A percentile compares a stretch with the other conserved stretches of the same genome.
Conservation (phyloP, 164 flowering plant species). For the Chimonanthus salicifolius region DNA sequence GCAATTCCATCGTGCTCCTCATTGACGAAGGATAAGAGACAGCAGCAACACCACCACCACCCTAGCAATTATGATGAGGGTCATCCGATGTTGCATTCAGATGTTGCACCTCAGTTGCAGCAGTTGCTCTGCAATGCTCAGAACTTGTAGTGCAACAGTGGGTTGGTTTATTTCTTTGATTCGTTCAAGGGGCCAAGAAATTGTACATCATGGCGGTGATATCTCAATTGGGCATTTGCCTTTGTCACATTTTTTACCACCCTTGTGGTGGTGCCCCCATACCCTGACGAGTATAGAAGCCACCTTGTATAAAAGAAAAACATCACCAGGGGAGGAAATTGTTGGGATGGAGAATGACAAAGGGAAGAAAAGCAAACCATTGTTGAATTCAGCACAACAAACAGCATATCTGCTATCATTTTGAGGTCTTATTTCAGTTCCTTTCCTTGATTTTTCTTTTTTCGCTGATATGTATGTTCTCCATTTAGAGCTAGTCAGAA, state of each 20-base stretch:
- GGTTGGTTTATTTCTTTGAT: not conserved
- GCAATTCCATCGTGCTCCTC: conserved; percentile 25
- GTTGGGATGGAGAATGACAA: no score
- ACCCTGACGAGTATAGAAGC: not conserved
- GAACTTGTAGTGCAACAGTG: not conserved
- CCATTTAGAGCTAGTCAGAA: no score
- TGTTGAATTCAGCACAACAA: no score
- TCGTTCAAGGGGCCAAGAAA: not conserved
- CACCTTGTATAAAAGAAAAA: no score
- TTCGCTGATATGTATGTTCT: no score
- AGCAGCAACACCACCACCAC: conserved; percentile 17
- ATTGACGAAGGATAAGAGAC: conserved; percentile 22
- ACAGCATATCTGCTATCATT: no score
- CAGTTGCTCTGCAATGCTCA: conserved; percentile 4
- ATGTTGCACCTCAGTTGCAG: conserved; percentile 31
- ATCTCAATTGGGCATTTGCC: no score
- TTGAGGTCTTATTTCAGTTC: no score
- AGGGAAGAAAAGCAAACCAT: no score
- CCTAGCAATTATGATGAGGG: not conserved
- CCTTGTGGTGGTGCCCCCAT: not conserved
- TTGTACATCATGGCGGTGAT: not conserved
- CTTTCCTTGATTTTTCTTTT: no score
- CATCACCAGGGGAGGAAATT: no score
- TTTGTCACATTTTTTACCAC: not conserved
- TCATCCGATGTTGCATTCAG: conserved; percentile 13